Evolutionary conservation across 106 monocot genomes (phyloP).

Genomic region (Alisma plantagoaquatica): DNA sequence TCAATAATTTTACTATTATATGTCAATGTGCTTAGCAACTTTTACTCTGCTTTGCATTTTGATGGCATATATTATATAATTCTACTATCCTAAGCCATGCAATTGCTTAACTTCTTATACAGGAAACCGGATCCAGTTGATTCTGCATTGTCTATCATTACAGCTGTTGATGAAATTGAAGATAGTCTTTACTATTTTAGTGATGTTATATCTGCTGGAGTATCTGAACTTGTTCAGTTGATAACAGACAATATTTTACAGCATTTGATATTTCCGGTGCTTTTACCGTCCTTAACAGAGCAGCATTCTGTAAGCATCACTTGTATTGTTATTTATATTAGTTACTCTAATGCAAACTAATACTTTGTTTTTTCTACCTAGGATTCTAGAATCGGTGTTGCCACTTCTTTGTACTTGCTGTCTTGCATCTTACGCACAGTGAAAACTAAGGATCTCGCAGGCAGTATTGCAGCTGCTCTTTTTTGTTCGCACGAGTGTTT

Average conservation of each 20-base stretch:
- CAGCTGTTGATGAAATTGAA: conserved; percentile 84
- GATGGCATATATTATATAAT: too few relatives aligned
- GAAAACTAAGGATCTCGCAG: conserved; percentile 84
- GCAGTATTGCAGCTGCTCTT: conserved; percentile 60
- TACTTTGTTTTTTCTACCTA: conserved; percentile 5
- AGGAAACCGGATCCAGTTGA: conserved; percentile 51
- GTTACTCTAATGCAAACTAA: background rate
- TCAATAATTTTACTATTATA: too few relatives aligned
- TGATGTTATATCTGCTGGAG: conserved; percentile 93
- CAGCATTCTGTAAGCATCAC: conserved; percentile 33
- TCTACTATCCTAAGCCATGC: background rate
- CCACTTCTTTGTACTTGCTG: conserved; percentile 74
- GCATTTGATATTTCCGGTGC: conserved; percentile 76
- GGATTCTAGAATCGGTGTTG: conserved; percentile 45
- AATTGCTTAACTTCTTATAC: conserved; percentile 4
- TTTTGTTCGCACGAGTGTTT: conserved; percentile 48
- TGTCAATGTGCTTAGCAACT: too few relatives aligned
- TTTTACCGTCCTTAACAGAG: conserved; percentile 63
- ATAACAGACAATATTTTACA: conserved; percentile 78
- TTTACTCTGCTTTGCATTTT: too few relatives aligned
- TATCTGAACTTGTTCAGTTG: conserved; percentile 80
- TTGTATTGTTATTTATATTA: background rate
- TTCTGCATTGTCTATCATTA: conserved; percentile 30
- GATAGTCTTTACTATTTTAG: conserved; percentile 89
- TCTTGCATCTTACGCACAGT: conserved; percentile 92